Evolutionary conservation across 2,329 filamentous ascomycete genomes (phyloP).

Genomic region (Endoconidiophora laricicola): DNA sequence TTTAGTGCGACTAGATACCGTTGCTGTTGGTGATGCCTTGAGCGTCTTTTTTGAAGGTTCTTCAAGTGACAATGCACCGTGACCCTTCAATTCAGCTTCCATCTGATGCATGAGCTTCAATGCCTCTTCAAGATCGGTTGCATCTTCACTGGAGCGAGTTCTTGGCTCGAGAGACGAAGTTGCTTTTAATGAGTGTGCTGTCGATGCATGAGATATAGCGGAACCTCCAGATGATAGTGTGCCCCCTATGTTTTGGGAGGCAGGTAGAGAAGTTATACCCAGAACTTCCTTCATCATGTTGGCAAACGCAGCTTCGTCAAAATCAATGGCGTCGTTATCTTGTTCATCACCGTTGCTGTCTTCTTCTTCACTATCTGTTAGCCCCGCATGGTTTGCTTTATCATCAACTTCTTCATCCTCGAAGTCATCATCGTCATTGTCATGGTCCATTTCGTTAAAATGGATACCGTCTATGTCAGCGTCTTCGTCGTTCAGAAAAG

Average conservation of each 20-base stretch:
- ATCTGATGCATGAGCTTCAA: slow-evolving; percentile 49
- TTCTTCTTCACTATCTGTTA: neutral
- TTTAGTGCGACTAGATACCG: neutral
- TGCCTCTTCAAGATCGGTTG: slow-evolving; percentile 44
- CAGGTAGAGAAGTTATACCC: slow-evolving; percentile 34
- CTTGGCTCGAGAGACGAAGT: neutral
- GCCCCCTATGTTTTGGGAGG: neutral
- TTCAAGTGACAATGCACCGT: slow-evolving; percentile 47
- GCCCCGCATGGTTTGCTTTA: slow-evolving; percentile 21
- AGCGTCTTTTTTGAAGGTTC: slow-evolving; percentile 15
- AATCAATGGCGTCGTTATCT: slow-evolving; percentile 53
- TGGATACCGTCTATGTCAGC: slow-evolving; percentile 68
- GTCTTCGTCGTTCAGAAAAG: slow-evolving; percentile 73
- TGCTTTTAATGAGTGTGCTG: neutral
- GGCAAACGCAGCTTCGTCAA: slow-evolving; percentile 72
- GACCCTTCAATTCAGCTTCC: slow-evolving; percentile 53
- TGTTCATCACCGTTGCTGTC: slow-evolving; percentile 56
- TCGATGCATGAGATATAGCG: slow-evolving; percentile 4
- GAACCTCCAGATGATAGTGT: neutral
- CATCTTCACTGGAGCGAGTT: slow-evolving; percentile 16
- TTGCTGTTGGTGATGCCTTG: neutral
- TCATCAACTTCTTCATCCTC: slow-evolving; percentile 25
- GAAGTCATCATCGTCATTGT: slow-evolving; percentile 29
- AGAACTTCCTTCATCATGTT: slow-evolving; percentile 88
- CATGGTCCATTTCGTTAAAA: slow-evolving; percentile 32